Evolutionary conservation across 352 stramenopile species (phyloP).

Genomic region (Saprolegnia diclina): DNA sequence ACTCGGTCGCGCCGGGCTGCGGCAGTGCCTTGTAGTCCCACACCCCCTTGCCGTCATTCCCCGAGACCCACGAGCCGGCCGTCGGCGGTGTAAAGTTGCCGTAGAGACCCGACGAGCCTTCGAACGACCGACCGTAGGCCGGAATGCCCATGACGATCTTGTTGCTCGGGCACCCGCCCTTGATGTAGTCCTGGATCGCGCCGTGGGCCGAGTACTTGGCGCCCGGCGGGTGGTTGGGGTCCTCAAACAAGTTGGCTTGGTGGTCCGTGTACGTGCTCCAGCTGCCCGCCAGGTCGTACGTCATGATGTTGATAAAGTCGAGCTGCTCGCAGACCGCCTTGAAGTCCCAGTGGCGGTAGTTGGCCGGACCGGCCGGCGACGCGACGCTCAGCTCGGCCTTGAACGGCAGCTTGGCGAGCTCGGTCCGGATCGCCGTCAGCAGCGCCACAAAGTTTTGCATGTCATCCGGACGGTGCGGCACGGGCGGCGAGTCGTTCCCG

Average conservation of each 20-base stretch:
- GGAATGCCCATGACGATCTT: constrained; percentile 21
- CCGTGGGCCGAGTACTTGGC: constrained; percentile 6
- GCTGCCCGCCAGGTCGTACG: constrained; percentile 19
- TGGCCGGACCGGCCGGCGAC: constrained; percentile 4
- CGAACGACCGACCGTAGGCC: constrained; percentile 13
- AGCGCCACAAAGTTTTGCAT: constrained; percentile 9
- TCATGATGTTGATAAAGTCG: constrained; percentile 20
- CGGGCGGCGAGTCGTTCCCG: constrained; percentile 2
- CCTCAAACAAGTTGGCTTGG: constrained; percentile 21
- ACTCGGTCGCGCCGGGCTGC: constrained; percentile 1
- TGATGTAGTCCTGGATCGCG: constrained; percentile 22
- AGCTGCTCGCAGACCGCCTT: background rate
- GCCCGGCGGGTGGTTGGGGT: constrained; percentile 10
- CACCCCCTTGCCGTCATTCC: background rate
- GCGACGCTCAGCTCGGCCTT: constrained; percentile 18
- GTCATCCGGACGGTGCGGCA: constrained; percentile 14
- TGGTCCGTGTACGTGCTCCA: constrained; percentile 21
- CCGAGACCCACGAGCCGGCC: constrained; percentile 1
- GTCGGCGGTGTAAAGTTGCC: constrained; percentile 4
- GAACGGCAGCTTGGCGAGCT: constrained; percentile 10
- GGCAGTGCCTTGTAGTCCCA: constrained; percentile 21
- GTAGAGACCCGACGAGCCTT: constrained; percentile 8
- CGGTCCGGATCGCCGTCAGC: constrained; percentile 8
- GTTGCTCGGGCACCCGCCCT: constrained; percentile 1
- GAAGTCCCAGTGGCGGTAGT: constrained; percentile 25